phyloP scores from a whole-genome alignment of 2,329 filamentous ascomycete genomes.

The Ceratocystiopsis brevicomis region DNA sequence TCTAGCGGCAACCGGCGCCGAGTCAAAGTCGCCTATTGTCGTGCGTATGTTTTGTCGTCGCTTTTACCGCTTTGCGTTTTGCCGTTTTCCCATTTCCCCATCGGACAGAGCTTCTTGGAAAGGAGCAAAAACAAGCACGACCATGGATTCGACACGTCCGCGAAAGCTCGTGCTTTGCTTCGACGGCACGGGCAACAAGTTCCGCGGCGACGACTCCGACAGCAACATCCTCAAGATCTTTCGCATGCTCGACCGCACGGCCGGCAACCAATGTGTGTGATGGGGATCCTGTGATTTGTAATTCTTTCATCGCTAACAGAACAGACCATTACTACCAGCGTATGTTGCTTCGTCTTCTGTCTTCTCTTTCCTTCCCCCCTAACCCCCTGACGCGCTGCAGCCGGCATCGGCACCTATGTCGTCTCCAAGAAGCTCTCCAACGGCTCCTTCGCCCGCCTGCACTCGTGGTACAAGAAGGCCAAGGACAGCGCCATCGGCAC shows the following conservation, averaged over 20 bases:
- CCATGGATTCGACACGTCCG: neutral
- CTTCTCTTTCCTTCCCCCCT: no score
- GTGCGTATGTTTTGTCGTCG: no score
- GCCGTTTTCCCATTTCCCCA: no score
- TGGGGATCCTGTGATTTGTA: no score
- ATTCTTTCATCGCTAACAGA: no score
- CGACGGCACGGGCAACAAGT: conserved; percentile 45
- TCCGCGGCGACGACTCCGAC: conserved; percentile 41
- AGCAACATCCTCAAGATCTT: conserved; percentile 54
- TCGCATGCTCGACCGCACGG: conserved; percentile 46
- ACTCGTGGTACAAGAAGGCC: conserved; percentile 50
- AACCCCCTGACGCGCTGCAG: no score
- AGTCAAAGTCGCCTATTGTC: no score
- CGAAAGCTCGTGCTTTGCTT: conserved; percentile 41
- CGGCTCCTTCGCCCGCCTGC: conserved; percentile 34
- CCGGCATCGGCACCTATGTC: conserved; percentile 57
- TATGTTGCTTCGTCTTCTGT: conserved; percentile 12
- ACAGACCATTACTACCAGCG: conserved; percentile 42
- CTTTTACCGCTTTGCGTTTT: no score
- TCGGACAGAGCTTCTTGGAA: no score
- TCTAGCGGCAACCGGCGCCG: no score
- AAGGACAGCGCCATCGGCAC: conserved; percentile 67
- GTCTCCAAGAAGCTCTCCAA: conserved; percentile 39
- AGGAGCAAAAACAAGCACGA: no score
- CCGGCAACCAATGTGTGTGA: conserved; percentile 34